Percentiles rank a stretch among this genome's conserved stretches.
Evolutionary conservation across 2,329 filamentous ascomycete genomes (phyloP).

Genomic region (Sporothrix brunneoviolacea): DNA sequence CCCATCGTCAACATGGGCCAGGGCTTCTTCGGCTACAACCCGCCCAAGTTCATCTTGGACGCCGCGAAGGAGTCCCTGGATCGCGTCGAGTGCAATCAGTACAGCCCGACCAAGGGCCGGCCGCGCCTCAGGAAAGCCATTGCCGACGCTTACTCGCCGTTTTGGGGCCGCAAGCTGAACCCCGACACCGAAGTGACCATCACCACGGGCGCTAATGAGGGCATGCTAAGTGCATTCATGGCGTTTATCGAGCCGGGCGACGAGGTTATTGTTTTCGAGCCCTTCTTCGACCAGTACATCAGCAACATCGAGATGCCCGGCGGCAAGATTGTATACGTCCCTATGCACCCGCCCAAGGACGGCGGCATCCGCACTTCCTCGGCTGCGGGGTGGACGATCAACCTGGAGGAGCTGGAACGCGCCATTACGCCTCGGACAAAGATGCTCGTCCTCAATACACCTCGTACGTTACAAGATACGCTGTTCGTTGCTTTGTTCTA

Average conservation of each 20-base stretch:
- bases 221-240: constrained; percentile 98
- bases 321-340: constrained; percentile 89
- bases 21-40: constrained; percentile 87
- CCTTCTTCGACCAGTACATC: constrained; percentile 99
- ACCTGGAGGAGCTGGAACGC: constrained; percentile 73
- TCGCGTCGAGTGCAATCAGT: constrained; percentile 95
- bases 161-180: constrained; percentile 74
- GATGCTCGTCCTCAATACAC: constrained; percentile 89
- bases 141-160: constrained; percentile 83
- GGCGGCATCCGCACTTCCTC: constrained; percentile 75
- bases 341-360: constrained; percentile 79
- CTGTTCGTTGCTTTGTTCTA: not conserved
- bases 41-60: constrained; percentile 80
- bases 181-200: constrained; percentile 91
- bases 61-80: constrained; percentile 87
- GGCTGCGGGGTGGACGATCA: constrained; percentile 79
- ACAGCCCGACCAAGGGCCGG: constrained; percentile 89
- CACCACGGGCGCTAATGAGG: constrained; percentile 86
- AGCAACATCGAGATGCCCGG: constrained; percentile 98
- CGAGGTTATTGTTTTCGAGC: constrained; percentile 96
- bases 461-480: constrained; percentile 37
- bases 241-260: constrained; percentile 90
- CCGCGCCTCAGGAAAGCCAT: constrained; percentile 89
- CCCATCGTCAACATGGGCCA: constrained; percentile 50
- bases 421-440: constrained; percentile 82